Conservation (phyloP, 2,329 filamentous ascomycete species). For the Aspergillus glaucus region DNA sequence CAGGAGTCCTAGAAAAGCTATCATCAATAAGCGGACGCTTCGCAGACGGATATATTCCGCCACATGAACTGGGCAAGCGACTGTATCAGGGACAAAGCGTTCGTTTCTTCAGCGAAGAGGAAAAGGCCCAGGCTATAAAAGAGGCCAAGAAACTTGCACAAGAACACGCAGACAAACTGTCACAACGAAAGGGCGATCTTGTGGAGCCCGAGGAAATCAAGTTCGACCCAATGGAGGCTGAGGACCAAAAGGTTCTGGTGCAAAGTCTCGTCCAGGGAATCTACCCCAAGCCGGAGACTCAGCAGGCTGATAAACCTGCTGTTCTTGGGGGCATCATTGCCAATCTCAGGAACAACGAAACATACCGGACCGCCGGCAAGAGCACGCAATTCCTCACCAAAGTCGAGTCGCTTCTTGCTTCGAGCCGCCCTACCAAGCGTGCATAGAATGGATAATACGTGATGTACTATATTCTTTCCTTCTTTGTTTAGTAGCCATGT, state of each 20-base stretch:
- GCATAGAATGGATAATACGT: conserved; percentile 6
- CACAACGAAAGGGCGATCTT: conserved; percentile 32
- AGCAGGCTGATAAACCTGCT: conserved; percentile 15
- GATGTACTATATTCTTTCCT: no score
- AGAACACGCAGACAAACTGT: conserved; percentile 27
- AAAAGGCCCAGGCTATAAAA: conserved; percentile 30
- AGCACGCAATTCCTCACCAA: conserved; percentile 32
- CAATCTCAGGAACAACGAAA: conserved; percentile 36
- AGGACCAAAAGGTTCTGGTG: conserved; percentile 24
- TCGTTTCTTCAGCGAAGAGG: conserved; percentile 30
- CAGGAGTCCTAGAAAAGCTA: conserved; percentile 30
- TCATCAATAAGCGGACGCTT: conserved; percentile 28
- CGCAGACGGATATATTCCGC: conserved; percentile 29
- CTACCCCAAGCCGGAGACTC: conserved; percentile 19
- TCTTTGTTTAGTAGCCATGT: no score
- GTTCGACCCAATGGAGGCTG: conserved; percentile 20
- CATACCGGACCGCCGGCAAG: conserved; percentile 33
- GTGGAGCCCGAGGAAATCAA: conserved; percentile 27
- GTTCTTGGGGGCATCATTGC: conserved; percentile 27
- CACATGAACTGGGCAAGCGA: conserved; percentile 31
- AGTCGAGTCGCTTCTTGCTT: conserved; percentile 30
- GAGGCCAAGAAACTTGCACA: conserved; percentile 30
- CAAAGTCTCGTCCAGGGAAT: conserved; percentile 27
- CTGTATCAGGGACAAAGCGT: conserved; percentile 34
- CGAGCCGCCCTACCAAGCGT: conserved; percentile 22